Evolutionary conservation across 129 eudicot genomes (phyloP), one percentile per base, ranked within the genome.

Genomic region (Calendula officinalis): DNA sequence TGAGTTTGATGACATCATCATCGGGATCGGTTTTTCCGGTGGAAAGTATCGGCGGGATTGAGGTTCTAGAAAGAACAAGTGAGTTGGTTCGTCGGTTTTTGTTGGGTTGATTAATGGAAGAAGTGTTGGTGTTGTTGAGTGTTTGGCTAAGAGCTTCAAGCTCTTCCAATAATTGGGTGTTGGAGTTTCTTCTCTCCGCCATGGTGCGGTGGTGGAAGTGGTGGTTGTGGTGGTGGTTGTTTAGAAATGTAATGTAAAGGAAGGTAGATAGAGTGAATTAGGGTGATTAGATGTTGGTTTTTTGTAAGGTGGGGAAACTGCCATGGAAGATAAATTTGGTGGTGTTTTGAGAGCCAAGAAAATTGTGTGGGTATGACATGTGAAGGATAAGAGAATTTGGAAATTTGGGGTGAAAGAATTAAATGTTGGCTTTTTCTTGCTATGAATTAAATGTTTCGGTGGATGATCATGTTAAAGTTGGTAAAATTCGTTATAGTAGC

Each of bases 131-230:
- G 62, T 84, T 87, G 78, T 80, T 82, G 0, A 87, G 78, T 15
- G 94, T 62, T 16, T 84, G 84, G 71, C 94, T 91, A 10, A 91
- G 88, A 16, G 85, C 82, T 73, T 91, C 96, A 4, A 91, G 88
- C 55, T 91, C 98, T 34, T 91, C 82, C 39, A 91, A 56, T 1
- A 91, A 74, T 43, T 84, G 90, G 8, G 88, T 84, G 77, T 72
- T 91, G 55, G 97, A 82, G 55, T 80, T 90, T 73, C 80, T 75
- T 49, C 84, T 56, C 7, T 67, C 85, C n/a, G 94, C 90, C 89
- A 87, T 87, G 8, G 7, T 47, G 50, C 9, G 44, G 54, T 4
- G 54, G 40, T 14, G 62, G 30, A 6, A 41, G 38, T 34, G 49
- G 27, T 55, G 68, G 14, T 13, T 34, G 42, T 34, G 60, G 10